These are phyloP conservation scores for Diaporthe capsici DNA, from an alignment of 2,329 filamentous ascomycete genomes.

Conservation along the genomic window DNA sequence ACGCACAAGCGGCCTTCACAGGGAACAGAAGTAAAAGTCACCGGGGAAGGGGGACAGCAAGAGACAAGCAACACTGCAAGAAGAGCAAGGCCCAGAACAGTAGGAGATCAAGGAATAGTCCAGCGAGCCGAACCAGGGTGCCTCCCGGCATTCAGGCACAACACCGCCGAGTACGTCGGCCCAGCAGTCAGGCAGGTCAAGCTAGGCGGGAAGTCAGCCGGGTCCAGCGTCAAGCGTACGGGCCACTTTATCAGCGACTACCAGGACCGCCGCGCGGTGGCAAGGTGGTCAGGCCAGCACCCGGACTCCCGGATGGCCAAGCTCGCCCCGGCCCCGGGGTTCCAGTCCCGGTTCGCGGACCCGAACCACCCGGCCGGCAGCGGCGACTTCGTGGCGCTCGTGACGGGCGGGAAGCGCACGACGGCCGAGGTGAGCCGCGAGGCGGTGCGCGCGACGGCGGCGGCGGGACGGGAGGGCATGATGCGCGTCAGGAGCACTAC, in stretches of 20 bases:
- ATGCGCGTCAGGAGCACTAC: neutral
- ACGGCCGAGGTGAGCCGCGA: neutral
- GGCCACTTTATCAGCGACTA: conserved; percentile 45
- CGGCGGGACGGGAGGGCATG: neutral
- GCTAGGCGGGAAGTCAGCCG: conserved; percentile 32
- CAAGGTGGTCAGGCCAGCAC: conserved; percentile 44
- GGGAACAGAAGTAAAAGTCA: too few species aligned
- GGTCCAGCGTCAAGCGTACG: conserved; percentile 40
- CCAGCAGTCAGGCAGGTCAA: conserved; percentile 43
- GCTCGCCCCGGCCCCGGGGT: conserved; percentile 44
- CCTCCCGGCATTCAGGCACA: conserved; percentile 29
- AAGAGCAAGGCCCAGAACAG: neutral
- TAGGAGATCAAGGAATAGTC: neutral
- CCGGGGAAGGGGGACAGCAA: neutral
- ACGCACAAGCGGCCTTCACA: neutral
- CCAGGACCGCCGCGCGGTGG: conserved; percentile 44
- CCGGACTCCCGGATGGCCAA: conserved; percentile 40
- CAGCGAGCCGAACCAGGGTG: neutral
- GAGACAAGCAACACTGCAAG: neutral
- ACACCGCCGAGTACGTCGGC: conserved; percentile 38
- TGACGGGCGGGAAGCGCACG: conserved; percentile 44
- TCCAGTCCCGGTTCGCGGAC: conserved; percentile 48
- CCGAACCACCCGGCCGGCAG: conserved; percentile 47
- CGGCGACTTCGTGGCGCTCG: conserved; percentile 46
- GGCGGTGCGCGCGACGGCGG: neutral